Conservation (phyloP, 2,329 filamentous ascomycete species). For the Capronia americana region DNA sequence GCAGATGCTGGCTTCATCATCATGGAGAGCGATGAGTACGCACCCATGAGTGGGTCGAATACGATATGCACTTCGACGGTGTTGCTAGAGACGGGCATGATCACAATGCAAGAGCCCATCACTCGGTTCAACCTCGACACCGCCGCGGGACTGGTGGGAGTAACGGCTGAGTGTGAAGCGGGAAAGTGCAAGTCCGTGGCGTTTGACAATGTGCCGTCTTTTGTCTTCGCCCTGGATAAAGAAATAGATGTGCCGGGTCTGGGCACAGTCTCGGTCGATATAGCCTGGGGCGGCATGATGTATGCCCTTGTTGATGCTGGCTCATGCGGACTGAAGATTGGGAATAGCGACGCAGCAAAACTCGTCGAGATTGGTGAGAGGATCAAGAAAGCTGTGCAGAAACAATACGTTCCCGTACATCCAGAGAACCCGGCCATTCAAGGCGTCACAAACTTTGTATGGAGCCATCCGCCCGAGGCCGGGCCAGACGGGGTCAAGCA, state of each 20-base stretch:
- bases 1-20: conserved; percentile 56
- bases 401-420: conserved; percentile 49
- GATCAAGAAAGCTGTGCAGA: conserved; percentile 52
- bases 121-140: conserved; percentile 54
- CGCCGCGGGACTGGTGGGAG: conserved; percentile 52
- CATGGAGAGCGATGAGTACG: conserved; percentile 57
- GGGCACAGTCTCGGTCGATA: conserved; percentile 50
- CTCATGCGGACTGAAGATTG: conserved; percentile 47
- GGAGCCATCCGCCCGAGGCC: conserved; percentile 47
- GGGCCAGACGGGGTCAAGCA: conserved; percentile 39
- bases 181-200: conserved; percentile 55
- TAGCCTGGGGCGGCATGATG: conserved; percentile 57
- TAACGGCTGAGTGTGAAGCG: conserved; percentile 51
- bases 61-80: conserved; percentile 54
- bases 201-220: conserved; percentile 56
- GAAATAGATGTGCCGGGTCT: conserved; percentile 51
- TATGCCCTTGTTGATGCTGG: conserved; percentile 53
- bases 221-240: conserved; percentile 51
- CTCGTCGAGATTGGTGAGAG: conserved; percentile 53
- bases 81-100: conserved; percentile 56
- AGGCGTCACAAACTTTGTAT: conserved; percentile 51
- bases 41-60: conserved; percentile 55
- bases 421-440: conserved; percentile 52
- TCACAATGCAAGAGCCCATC: conserved; percentile 54
- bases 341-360: conserved; percentile 43